Evolutionary conservation across 805 yeast genomes (phyloP), one percentile per base, ranked within the genome.

Genomic region (Saccharomycopsis sp.): DNA sequence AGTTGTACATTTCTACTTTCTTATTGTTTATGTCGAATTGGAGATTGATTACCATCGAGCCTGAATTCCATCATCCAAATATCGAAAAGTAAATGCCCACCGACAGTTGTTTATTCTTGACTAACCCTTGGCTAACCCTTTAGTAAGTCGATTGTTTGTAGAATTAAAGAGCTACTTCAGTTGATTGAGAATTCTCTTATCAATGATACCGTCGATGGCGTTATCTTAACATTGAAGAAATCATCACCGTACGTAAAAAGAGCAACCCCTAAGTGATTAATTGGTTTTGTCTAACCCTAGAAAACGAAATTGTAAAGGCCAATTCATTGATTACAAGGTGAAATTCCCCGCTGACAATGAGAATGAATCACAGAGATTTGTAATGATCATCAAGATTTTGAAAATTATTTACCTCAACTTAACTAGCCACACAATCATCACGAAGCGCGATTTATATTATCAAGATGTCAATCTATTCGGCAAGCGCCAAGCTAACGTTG

Each of bases 371-470:
- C 19, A 14, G 11, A 42, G 29, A 32, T 43, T 47, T 38, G 44
- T 40, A 13, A 46, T 43, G 33, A 27, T 47, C 14, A 32, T 50
- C 11, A 43, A 45, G 38, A 33, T 48, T 19, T 38, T 50, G 11
- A 46, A 47, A 34, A 16, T 40, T 3, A 32, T 50, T 24, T 43
- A 40, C 16, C 4, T 14, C 11, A 58, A 55, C 26, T 41, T 58
- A 21, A 4, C 16, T 8, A 51, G 38, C 11, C 24, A 37, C 4
- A 35, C 41, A 16, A 39, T 46, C 1, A 53, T 54, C 7, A 60
- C 83, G 0, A 63, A 69, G 44, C 64, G 90, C 53, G 87, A 81
- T 53, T 53, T 82, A 2, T 83, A 65, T 57, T 83, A 83, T 55
- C 68, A 70, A 28, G 82, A 82, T 55, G 84, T 78, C 0, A 65